Base-by-base conservation (phyloP, 176 grass and related monocot genomes). In the Musa itinerans region DNA sequence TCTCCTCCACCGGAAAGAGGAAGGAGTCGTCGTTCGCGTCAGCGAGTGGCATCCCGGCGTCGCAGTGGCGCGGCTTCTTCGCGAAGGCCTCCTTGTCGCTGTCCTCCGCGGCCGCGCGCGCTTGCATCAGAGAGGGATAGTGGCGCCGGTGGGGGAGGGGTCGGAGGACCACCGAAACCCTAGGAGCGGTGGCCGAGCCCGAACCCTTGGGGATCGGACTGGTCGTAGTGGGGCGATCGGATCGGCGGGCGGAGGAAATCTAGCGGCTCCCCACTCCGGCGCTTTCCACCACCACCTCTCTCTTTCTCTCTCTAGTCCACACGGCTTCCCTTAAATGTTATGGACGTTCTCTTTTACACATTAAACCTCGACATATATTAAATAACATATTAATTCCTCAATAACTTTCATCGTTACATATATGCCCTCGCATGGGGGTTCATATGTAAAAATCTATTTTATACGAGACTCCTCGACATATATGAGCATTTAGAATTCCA, bases 101-200 rank as follows among this genome's bases (percentile, higher is more conserved):
- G 74, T 54, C 85, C 83, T 78, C 77, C 63, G 74, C 80, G 16
- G 78, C 78, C 69, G 76, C 80, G 75, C 73, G 72, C 74, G 90
- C 84, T 85, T 89, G 91, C 95, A 99, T 99, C 84, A 86, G 80
- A 72, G 54, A 80, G 65, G 57, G 71, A 51, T 43, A 78, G 52
- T 11, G 81, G 10, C 78, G 49, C 79, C 12, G 26, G 11, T 1
- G 1, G 52, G 11, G 55, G 72, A 74, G 43, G 51, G 72, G 25
- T 11, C 22, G 17, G 53, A 14, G 16, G 4, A 13, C 14, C 51
- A 19, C 51, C 52, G 24, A 52, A 69, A 53, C 66, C 56, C 68
- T 52, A 26, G 56, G n/a, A 80, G 16, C 21, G 26, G 57, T 21
- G 22, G 1, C 11, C 34, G 12, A 1, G 14, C 29, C 19, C 21